phyloP scores from a whole-genome alignment of 2,329 filamentous ascomycete species.

The Alternaria consortialis region DNA sequence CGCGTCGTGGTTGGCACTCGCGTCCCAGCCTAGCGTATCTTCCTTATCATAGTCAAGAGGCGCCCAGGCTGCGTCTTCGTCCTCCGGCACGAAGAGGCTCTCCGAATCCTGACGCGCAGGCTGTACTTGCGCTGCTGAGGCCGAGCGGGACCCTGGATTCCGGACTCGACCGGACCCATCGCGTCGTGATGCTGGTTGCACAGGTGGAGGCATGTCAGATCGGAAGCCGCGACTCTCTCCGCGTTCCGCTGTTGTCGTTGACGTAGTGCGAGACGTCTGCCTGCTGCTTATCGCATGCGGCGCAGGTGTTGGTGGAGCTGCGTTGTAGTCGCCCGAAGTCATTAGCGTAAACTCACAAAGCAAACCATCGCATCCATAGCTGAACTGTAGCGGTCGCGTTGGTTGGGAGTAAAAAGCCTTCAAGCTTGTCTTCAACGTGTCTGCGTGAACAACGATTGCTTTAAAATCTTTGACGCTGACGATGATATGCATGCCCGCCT shows the following conservation, averaged over 20 bases:
- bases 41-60: slow-evolving; percentile 73
- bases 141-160: slow-evolving; percentile 40
- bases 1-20: slow-evolving; percentile 63
- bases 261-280: slow-evolving; percentile 42
- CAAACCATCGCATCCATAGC: slow-evolving; percentile 73
- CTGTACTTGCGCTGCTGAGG: slow-evolving; percentile 23
- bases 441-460: slow-evolving; percentile 78
- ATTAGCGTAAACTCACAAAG: slow-evolving; percentile 81
- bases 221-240: slow-evolving; percentile 32
- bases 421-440: slow-evolving; percentile 71
- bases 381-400: slow-evolving; percentile 75
- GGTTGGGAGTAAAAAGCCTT: slow-evolving; percentile 76
- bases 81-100: slow-evolving; percentile 73
- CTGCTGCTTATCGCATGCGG: slow-evolving; percentile 36
- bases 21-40: slow-evolving; percentile 77
- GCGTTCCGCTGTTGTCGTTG: slow-evolving; percentile 27
- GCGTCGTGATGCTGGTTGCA: slow-evolving; percentile 43
- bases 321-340: slow-evolving; percentile 74
- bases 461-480: slow-evolving; percentile 86
- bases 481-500: slow-evolving; percentile 79
- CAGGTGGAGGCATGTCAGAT: slow-evolving; percentile 56
- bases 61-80: slow-evolving; percentile 77
- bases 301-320: slow-evolving; percentile 40
- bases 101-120: slow-evolving; percentile 66
- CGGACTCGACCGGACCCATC: slow-evolving; percentile 39